phyloP scores from a whole-genome alignment of 306 rosid genomes.

The Cotoneaster glaucophyllus region DNA sequence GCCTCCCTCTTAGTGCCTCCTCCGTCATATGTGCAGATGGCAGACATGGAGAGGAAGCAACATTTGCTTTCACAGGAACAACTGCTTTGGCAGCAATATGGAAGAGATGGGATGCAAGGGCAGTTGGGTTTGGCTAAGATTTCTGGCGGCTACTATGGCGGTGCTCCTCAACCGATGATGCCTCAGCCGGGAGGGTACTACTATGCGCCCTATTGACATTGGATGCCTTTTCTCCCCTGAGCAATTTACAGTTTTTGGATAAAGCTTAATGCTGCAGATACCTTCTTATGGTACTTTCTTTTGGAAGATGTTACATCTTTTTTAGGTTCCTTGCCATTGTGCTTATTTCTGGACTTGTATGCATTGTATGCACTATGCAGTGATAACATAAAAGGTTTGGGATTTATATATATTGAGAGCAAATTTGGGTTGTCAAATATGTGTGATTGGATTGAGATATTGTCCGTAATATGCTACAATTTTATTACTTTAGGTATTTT shows the following conservation, averaged over 20 bases:
- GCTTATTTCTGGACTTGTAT: neutral
- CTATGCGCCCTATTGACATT: constrained; percentile 32
- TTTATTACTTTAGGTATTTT: too few relatives aligned
- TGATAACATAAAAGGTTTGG: neutral
- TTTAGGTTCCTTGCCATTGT: neutral
- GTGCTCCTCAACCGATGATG: constrained; percentile 38
- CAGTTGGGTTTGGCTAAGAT: constrained; percentile 48
- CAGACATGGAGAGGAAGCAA: constrained; percentile 84
- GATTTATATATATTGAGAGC: neutral
- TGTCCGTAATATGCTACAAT: too few relatives aligned
- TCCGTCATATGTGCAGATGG: constrained; percentile 84
- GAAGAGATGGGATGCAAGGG: constrained; percentile 77
- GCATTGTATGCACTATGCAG: too few relatives aligned
- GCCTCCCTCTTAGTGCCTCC: constrained; percentile 73
- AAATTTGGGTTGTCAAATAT: neutral
- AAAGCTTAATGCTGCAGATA: neutral
- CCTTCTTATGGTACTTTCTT: neutral
- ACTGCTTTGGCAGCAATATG: constrained; percentile 72
- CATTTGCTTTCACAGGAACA: constrained; percentile 68
- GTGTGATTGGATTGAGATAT: neutral
- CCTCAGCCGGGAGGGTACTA: constrained; percentile 63
- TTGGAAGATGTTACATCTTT: neutral
- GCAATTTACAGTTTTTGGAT: neutral
- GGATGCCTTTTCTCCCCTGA: neutral
- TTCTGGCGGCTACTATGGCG: constrained; percentile 39